Base-by-base conservation (phyloP, 352 stramenopile species). In the Phytophthora vignae region DNA sequence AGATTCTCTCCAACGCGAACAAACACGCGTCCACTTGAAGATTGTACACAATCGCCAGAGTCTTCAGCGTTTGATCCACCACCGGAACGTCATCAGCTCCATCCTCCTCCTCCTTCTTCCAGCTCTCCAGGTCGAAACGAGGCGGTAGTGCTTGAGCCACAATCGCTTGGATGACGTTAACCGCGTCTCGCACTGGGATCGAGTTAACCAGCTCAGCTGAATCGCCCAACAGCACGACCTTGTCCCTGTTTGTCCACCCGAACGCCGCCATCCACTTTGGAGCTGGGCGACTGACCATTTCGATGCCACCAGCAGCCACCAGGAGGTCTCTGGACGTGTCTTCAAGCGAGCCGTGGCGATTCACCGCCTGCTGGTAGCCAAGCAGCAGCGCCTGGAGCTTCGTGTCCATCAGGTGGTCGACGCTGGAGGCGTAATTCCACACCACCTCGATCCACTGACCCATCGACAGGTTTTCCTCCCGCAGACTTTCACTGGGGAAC, bases 391-490 rank as follows among this genome's bases (percentile, higher is more conserved):
- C 11, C 21, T 75, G 71, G 17, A 78, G 61, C 46, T 79, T 76
- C 9, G 12, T n/a, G 29, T 73, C 48, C 29, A 53, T 67, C 36
- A 64, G 33, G 0, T 60, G 52, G 19, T 76, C 58, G 22, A 76
- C 38, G 42, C 27, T 57, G 10, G 59, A 46, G 0, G 74, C 58
- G 65, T 83, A 82, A 3, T 1, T 56, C 79, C 79, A 87, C 55
- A 83, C 22, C 0, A 76, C 11, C 15, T 83, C 73, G 4, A 87
- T 46, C 79, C 79, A 87, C 33, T 74, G 64, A 42, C 54, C 53
- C 21, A 76, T 42, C 6, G 74, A 68, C 22, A 74, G 63, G 17
- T 75, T 54, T 21, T 17, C 14, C 1, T 33, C 54, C 11, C 42
- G 44, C 12, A 84, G 31, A 2, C 4, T 14, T 38, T 81, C 68